A percentile compares a stretch with the other conserved stretches of the same genome.
Conservation (phyloP, 2,329 filamentous ascomycete genomes). For the Fusarium verticillioides region DNA sequence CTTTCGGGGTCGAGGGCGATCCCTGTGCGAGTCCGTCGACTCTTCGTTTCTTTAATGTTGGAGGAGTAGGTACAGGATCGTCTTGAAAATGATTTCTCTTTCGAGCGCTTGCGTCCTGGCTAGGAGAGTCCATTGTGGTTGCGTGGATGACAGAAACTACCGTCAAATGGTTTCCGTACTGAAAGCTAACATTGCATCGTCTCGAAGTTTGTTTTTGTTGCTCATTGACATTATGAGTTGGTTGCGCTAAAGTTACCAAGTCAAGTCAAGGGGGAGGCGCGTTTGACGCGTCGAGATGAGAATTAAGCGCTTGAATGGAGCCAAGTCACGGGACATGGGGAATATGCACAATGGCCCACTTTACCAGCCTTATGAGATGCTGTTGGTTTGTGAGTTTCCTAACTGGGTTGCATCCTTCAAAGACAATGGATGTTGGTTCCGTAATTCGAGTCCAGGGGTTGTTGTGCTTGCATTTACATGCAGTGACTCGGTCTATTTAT, state of each 20-base stretch:
- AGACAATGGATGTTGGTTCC: neutral
- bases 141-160: neutral
- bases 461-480: neutral
- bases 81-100: constrained; percentile 42
- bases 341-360: neutral
- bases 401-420: neutral
- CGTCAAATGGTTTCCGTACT: constrained; percentile 11
- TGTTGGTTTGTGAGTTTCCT: neutral
- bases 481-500: neutral
- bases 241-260: constrained; percentile 6
- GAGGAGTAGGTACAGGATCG: constrained; percentile 42
- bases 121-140: constrained; percentile 45
- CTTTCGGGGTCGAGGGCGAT: constrained; percentile 46
- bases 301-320: constrained; percentile 18
- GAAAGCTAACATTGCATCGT: constrained; percentile 26
- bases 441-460: neutral
- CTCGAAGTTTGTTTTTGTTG: constrained; percentile 16
- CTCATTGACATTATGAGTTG: constrained; percentile 9
- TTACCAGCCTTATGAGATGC: constrained; percentile 14
- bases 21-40: constrained; percentile 44
- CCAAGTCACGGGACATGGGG: constrained; percentile 12
- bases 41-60: constrained; percentile 47
- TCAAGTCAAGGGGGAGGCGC: constrained; percentile 35
- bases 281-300: constrained; percentile 41
- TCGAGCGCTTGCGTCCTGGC: constrained; percentile 30